Percentiles rank a stretch among this genome's conserved stretches.
Conservation (phyloP, 108 stramenopile species). For the Cyclotella baltica region DNA sequence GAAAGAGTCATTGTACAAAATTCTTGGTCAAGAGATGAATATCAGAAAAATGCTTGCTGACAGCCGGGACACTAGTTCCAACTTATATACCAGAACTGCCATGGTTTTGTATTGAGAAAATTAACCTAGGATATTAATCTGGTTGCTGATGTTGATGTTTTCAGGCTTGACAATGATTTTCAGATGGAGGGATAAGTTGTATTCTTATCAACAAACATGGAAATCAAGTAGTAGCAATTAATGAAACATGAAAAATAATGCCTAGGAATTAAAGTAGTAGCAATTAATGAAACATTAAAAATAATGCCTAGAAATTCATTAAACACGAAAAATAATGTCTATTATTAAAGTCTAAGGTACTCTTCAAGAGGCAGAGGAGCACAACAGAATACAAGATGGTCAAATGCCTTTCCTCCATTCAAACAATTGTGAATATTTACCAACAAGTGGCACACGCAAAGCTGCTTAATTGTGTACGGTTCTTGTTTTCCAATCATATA, state of each 20-base stretch:
- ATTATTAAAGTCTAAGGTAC: conserved; percentile 1
- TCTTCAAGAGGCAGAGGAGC: neutral
- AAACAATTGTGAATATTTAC: conserved; percentile 26
- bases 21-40: neutral
- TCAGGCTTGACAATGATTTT: no score
- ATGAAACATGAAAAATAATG: no score
- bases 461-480: conserved; percentile 28
- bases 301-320: neutral
- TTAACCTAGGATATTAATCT: neutral
- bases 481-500: conserved; percentile 15
- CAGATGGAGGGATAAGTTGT: no score
- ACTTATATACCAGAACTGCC: neutral
- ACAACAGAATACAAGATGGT: neutral
- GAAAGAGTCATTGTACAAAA: neutral
- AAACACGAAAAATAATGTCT: no score
- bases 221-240: no score
- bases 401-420: conserved; percentile 12
- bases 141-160: neutral
- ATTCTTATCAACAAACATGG: no score
- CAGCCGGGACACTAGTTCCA: neutral
- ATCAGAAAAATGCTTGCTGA: conserved; percentile 4
- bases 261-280: neutral
- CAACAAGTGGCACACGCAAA: conserved; percentile 24
- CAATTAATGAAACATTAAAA: neutral
- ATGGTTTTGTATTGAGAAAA: neutral